A percentile compares a stretch with the other conserved stretches of the same genome.
phyloP scores from a whole-genome alignment of 2,329 filamentous ascomycete genomes.

The Beauveria caledonica region DNA sequence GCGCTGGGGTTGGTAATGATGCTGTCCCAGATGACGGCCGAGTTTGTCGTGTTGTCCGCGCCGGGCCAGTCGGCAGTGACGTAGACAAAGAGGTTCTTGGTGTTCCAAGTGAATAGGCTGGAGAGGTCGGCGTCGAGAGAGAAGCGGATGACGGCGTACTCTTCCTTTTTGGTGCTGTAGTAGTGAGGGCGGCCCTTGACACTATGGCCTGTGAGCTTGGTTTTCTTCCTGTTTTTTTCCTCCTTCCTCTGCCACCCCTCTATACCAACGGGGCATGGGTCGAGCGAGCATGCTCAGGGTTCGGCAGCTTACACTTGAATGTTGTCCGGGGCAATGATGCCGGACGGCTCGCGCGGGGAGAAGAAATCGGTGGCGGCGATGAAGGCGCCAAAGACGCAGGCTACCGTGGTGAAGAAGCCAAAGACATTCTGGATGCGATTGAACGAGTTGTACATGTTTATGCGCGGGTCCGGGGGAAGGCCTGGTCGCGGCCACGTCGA shows the following conservation, averaged over 20 bases:
- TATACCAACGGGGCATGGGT: too few relatives aligned
- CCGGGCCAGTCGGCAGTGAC: slow-evolving; percentile 69
- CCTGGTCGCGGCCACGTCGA: not conserved
- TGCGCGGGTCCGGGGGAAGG: slow-evolving; percentile 54
- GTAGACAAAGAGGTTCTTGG: slow-evolving; percentile 96
- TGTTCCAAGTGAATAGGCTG: slow-evolving; percentile 97
- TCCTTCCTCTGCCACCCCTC: too few relatives aligned
- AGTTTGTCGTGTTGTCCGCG: slow-evolving; percentile 41
- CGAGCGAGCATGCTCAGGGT: not conserved
- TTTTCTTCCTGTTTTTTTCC: not conserved
- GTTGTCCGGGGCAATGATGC: slow-evolving; percentile 58
- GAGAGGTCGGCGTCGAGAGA: slow-evolving; percentile 85
- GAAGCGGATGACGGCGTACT: slow-evolving; percentile 93
- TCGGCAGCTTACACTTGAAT: slow-evolving; percentile 66
- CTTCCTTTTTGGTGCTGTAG: slow-evolving; percentile 85
- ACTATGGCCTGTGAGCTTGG: slow-evolving; percentile 36
- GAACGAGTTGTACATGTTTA: slow-evolving; percentile 83
- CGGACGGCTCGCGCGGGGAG: slow-evolving; percentile 58
- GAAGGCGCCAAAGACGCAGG: slow-evolving; percentile 68
- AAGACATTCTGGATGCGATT: slow-evolving; percentile 88
- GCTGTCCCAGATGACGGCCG: slow-evolving; percentile 89
- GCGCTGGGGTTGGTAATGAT: slow-evolving; percentile 75
- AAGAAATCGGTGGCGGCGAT: slow-evolving; percentile 75
- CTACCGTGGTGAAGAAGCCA: slow-evolving; percentile 94
- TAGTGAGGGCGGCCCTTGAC: slow-evolving; percentile 92